Evolutionary conservation across 2,329 filamentous ascomycete genomes (phyloP), one percentile per base, ranked within the genome.

Genomic region (Microdochium bolleyi): DNA sequence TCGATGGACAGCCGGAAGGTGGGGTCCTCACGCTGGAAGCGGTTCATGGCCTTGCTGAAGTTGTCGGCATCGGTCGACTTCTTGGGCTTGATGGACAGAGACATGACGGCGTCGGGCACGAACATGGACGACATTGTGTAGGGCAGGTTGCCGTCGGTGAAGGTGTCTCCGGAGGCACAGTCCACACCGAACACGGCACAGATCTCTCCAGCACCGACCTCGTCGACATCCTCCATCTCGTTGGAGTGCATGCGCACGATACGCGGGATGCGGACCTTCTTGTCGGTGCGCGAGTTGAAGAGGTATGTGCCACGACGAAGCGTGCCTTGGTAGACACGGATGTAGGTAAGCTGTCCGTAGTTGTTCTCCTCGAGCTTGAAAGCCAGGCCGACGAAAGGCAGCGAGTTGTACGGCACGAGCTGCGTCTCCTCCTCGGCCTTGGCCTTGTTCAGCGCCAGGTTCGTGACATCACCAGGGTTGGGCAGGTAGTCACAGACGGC

Each of bases 241-340:
- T 97, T 96, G 48, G 92, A 96, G 77, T 99, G 94, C 94, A 99
- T 99, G 57, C 94, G 90, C 57, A 99, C 94, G 63, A 99, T 97
- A 66, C 92, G 88, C 21, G 94, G 94, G 54, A 99, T 87, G 72
- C 95, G 92, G 67, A 99, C 87, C 77, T 92, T 96, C 80, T 96
- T 96, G 70, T 92, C 88, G 58, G 84, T 95, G 61, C 92, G 85
- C 9, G 92, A 92, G 72, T 97, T 99, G 81, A 87, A 96, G 52
- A 99, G 84, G 67, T 92, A 90, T 65, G 87, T 81, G 50, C 92
- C 89, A 79, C 96, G 97, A 68, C 78, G 87, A 55, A 99, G 76
- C 22, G 85, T 85, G 61, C 94, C 94, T 72, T 99, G 94, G 75
- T 99, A 99, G 54, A 99, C 94, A 61, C 94, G 90, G 58, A 99